Evolutionary conservation across 1,284 basidiomycete species (phyloP).

Genomic region (Amylostereum areolatum): DNA sequence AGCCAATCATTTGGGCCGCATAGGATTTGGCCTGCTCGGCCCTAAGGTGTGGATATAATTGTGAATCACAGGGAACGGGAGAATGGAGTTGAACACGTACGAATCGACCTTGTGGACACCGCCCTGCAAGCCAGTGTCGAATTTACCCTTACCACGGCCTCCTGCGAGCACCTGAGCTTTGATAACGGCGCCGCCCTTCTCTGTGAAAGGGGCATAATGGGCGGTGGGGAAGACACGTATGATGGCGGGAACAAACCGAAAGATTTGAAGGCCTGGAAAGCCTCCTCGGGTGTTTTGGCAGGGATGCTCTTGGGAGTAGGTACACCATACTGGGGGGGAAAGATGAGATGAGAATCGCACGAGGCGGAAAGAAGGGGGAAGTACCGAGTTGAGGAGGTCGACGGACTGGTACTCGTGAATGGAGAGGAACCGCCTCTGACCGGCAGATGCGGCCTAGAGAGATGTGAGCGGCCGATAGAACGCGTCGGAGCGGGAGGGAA

Average conservation of each 20-base stretch:
- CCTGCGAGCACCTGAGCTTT: slow-evolving; percentile 99
- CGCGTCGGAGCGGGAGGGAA: neutral
- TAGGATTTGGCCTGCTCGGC: slow-evolving; percentile 86
- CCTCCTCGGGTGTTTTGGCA: slow-evolving; percentile 88
- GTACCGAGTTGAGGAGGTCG: slow-evolving; percentile 87
- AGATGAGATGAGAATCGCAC: neutral
- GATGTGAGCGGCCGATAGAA: neutral
- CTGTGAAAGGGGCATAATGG: slow-evolving; percentile 29
- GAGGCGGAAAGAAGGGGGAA: slow-evolving; percentile 17
- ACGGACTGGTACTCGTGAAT: slow-evolving; percentile 99
- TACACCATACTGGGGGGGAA: slow-evolving; percentile 75
- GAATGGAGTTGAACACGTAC: slow-evolving; percentile 38
- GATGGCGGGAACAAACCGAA: slow-evolving; percentile 54
- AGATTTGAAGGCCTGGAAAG: slow-evolving; percentile 81
- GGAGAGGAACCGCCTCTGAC: slow-evolving; percentile 90
- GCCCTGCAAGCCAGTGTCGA: slow-evolving; percentile 94
- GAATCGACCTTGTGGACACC: slow-evolving; percentile 95
- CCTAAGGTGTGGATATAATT: slow-evolving; percentile 32
- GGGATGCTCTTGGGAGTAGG: slow-evolving; percentile 91
- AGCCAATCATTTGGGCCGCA: slow-evolving; percentile 92
- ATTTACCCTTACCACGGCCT: slow-evolving; percentile 97
- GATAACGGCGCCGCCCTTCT: slow-evolving; percentile 76
- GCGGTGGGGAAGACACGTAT: neutral
- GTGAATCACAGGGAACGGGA: slow-evolving; percentile 3
- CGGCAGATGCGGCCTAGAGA: slow-evolving; percentile 55